phyloP scores from a whole-genome alignment of 768 basidiomycete genomes.

The Baorangia bicolor region DNA sequence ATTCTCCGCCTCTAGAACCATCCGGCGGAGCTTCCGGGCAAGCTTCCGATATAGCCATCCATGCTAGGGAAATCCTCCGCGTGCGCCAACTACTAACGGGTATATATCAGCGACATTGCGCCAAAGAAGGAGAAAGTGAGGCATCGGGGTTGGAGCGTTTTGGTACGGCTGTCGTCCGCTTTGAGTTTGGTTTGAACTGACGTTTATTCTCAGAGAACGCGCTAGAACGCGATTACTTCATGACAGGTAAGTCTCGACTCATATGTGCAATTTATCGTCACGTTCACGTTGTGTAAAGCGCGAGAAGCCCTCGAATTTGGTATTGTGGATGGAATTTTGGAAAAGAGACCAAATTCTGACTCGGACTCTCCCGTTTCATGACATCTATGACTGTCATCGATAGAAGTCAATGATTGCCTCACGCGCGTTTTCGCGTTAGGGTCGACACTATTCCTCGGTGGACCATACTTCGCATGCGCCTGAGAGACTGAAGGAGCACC shows the following conservation, averaged over 20 bases:
- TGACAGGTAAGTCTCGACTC: conserved; percentile 62
- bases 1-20: conserved; percentile 60
- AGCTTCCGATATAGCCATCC: conserved; percentile 96
- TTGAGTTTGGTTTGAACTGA: conserved; percentile 23
- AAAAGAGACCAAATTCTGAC: conserved; percentile 66
- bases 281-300: conserved; percentile 45
- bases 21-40: conserved; percentile 96
- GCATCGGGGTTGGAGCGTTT: conserved; percentile 72
- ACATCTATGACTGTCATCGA: conserved; percentile 8
- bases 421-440: conserved; percentile 9
- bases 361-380: conserved; percentile 24
- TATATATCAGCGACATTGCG: conserved; percentile 90
- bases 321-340: conserved; percentile 89
- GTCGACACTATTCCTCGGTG: neutral
- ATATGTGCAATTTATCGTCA: conserved; percentile 17
- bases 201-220: conserved; percentile 62
- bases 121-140: conserved; percentile 58
- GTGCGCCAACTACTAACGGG: conserved; percentile 79
- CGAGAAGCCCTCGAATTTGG: conserved; percentile 90
- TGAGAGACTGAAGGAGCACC: conserved; percentile 9
- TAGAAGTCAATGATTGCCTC: conserved; percentile 13
- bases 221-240: conserved; percentile 92
- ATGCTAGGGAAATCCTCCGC: conserved; percentile 93
- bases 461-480: conserved; percentile 4
- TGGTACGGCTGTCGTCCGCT: conserved; percentile 47